Base-by-base conservation (phyloP, 208 protist species). In the Spongospora subterranea region DNA sequence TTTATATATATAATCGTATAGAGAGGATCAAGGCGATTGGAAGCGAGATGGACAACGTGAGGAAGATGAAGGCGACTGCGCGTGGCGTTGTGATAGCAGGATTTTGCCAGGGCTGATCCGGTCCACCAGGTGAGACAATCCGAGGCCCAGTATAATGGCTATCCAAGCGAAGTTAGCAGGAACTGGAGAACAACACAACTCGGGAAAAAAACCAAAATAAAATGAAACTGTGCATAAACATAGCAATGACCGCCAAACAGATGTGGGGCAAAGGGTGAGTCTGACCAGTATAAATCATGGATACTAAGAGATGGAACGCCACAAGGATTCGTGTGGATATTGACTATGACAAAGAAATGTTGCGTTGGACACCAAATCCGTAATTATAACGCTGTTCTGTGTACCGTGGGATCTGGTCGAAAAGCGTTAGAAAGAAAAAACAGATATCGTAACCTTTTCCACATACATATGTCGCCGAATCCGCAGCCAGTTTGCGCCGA, bases 391-490 rank as follows among this genome's bases (percentile, higher is more conserved):
- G 50, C 50, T 60, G 50, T 6, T 6, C 50, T n/a, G 24, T 60
- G 6, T 60, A 60, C 50, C 50, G 24, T 29, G 50, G 50, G 50
- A 60, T 60, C 50, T 60, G 71, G 17, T n/a, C n/a, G n/a, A n/a
- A 82, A 6, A 82, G 35, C 71, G 71, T 6, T 60, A 60, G 24
- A 60, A n/a, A 29, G 54, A 29, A 17, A 29, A 17, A 65, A 65
- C 54, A 65, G 20, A 65, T 65, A 17, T 29, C 6, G 6, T 43
- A 6, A 45, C 6, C n/a, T 82, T 35, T 82, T 6, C 17, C 35
- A 82, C 50, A 60, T 60, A 60, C n/a, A 82, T 20, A 82, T 82
- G n/a, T 82, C 71, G 35, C 71, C 71, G n/a, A 82, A 82, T 39
- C 71, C 71, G 71, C 71, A 82, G 6, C 71, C 71, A 20, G 71